Base-by-base conservation (phyloP, 768 basidiomycete genomes). In the Mycena alexandri region DNA sequence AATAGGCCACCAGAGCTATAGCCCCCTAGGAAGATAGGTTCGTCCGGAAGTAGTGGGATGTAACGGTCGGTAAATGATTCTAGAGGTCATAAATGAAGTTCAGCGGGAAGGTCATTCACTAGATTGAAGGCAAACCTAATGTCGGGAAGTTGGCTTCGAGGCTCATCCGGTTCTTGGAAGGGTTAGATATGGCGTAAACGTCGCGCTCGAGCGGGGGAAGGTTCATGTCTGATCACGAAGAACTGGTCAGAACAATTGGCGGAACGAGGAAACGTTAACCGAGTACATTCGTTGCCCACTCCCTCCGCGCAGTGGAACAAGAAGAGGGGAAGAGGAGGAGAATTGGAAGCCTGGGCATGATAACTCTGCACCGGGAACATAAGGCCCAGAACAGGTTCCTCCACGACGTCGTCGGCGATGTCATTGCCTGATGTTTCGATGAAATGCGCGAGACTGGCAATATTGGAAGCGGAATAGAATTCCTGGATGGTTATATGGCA, bases 121-220 rank as follows among this genome's bases (percentile, higher is more conserved):
- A 29, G 16, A 34, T 10, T 34, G 34, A 21, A 54, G 38, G 22
- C 11, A 24, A 42, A 42, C 54, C 54, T 22, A 55, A 5, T n/a
- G 54, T 55, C 36, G 48, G 38, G 24, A 61, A 61, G 13, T 61
- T 50, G 19, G 48, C 59, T 61, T 61, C 48, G 17, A 61, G 48
- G 24, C 59, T 51, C 59, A 61, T 61, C 3, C 58, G 58, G 36
- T 60, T 60, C 16, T 60, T 60, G 6, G 58, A 51, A 17, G 59
- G 59, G 48, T 61, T 61, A n/a, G 48, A 51, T 61, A 61, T 61
- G 21, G 58, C 58, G 34, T 60, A 60, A 38, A 60, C 58, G 17
- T 60, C 58, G 14, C 58, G 58, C 44, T 50, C 58, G 21, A 60
- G 24, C 21, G 47, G 16, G 33, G 58, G 58, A 7, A 61, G 36